Conservation (phyloP, 805 yeast genomes). For the Yarrowia sp. region DNA sequence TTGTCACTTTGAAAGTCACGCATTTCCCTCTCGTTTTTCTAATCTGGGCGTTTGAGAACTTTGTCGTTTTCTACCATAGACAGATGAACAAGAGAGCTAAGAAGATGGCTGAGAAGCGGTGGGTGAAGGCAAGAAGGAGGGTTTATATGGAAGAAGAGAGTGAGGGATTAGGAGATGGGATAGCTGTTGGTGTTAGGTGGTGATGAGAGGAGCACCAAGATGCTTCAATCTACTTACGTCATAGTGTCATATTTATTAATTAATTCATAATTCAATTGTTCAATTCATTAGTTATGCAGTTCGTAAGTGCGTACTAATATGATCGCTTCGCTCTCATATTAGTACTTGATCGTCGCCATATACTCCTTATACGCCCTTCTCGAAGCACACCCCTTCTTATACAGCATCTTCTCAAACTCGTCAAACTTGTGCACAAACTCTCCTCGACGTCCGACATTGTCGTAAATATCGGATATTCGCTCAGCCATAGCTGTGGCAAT, state of each 20-base stretch:
- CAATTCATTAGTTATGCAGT: slow-evolving; percentile 6
- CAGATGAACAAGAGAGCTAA: slow-evolving; percentile 4
- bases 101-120: slow-evolving; percentile 1
- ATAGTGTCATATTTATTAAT: neutral
- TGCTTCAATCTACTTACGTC: no score
- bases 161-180: slow-evolving; percentile 1
- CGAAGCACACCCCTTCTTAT: slow-evolving; percentile 1
- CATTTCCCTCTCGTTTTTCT: slow-evolving; percentile 13
- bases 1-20: slow-evolving; percentile 8
- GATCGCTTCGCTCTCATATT: no score
- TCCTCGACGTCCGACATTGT: slow-evolving; percentile 14
- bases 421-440: slow-evolving; percentile 33
- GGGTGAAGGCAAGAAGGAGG: neutral
- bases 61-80: slow-evolving; percentile 10
- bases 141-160: slow-evolving; percentile 3
- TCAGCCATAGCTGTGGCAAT: slow-evolving; percentile 2
- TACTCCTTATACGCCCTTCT: slow-evolving; percentile 28
- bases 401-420: slow-evolving; percentile 31
- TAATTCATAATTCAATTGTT: neutral
- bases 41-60: slow-evolving; percentile 22
- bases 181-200: slow-evolving; percentile 14
- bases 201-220: neutral
- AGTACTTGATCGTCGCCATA: slow-evolving; percentile 22
- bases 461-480: slow-evolving; percentile 19
- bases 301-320: no score